Conservation (phyloP, 176 grass and related monocot species). For the Hordeum marinum region DNA sequence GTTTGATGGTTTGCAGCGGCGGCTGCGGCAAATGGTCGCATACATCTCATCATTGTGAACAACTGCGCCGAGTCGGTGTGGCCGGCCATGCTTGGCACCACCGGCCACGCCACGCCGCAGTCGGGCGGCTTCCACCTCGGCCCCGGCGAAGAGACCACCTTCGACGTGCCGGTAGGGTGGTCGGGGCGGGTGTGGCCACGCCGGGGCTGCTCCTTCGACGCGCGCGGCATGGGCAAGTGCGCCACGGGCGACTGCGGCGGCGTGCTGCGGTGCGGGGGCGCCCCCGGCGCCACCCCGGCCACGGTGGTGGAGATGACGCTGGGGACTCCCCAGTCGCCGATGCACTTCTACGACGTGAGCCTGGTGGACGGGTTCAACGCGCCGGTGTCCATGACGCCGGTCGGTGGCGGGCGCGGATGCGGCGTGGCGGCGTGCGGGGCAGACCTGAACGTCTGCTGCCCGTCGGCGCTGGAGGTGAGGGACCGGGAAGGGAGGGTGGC, state of each 20-base stretch:
- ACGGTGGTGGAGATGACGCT: constrained; percentile 92
- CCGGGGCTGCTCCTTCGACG: constrained; percentile 73
- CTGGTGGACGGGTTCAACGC: constrained; percentile 91
- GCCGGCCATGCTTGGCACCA: constrained; percentile 68
- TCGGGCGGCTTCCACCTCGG: constrained; percentile 72
- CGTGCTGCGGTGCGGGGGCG: constrained; percentile 28
- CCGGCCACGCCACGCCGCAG: constrained; percentile 57
- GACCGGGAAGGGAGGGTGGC: constrained; percentile 52
- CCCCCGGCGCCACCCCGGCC: constrained; percentile 1
- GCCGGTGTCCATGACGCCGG: constrained; percentile 61
- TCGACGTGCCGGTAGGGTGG: constrained; percentile 67
- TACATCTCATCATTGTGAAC: constrained; percentile 93
- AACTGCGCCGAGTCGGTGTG: constrained; percentile 84
- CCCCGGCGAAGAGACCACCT: constrained; percentile 51
- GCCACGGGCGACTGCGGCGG: constrained; percentile 44
- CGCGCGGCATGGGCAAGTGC: constrained; percentile 29
- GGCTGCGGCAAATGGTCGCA: neutral
- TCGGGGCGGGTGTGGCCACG: constrained; percentile 79
- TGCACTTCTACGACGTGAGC: constrained; percentile 97
- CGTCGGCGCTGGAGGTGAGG: constrained; percentile 64
- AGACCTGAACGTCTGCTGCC: constrained; percentile 80
- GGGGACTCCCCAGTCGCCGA: constrained; percentile 38
- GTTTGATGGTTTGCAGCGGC: neutral
- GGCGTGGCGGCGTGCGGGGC: constrained; percentile 61
- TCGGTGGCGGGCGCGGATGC: constrained; percentile 71